Base-by-base conservation (phyloP, 192 early-diverging fungal species). In the Mortierella hygrophila region DNA sequence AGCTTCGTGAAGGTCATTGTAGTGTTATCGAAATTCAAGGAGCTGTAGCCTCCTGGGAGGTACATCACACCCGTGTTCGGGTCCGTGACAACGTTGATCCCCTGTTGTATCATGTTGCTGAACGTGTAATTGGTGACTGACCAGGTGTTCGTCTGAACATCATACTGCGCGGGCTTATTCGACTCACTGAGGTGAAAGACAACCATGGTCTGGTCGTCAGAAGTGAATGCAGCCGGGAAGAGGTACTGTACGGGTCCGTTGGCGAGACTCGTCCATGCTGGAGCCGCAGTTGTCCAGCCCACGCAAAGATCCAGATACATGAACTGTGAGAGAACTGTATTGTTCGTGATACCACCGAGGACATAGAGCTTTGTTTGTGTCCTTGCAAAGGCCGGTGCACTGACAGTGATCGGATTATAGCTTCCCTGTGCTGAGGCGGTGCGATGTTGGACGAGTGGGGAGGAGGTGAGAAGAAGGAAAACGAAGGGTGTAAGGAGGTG, bases 1-100 rank as follows among this genome's bases (percentile, higher is more conserved):
- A 84, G 70, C 21, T n/a, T 3, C 6, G 21, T n/a, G 0, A 57
- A 57, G 37, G 38, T n/a, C 55, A 1, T 4, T 21, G 55, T 8
- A 1, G 65, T 44, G 37, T 42, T 35, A 23, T 71, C 60, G 8
- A 11, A 32, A 23, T 71, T 46, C 15, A 11, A 21, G 57, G 7
- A n/a, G 69, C 72, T 77, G 72, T 83, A 83, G 18, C 76, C 60
- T 7, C 82, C 82, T 0, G 82, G 72, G 4, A 84, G 16, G 32
- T 79, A 84, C 16, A 78, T 74, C 16, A 84, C 44, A 4, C 82
- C 82, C 6, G 77, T 79, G 42, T 37, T 46, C 10, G 73, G 77
- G n/a, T 84, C 77, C 35, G 76, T 74, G 38, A 83, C 76, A 18
- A 76, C 82, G 1, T 70, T 44, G 10, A 80, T 35, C 3, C 83